Base-by-base conservation (phyloP, 2,329 filamentous ascomycete genomes). In the Fusarium buxicola region DNA sequence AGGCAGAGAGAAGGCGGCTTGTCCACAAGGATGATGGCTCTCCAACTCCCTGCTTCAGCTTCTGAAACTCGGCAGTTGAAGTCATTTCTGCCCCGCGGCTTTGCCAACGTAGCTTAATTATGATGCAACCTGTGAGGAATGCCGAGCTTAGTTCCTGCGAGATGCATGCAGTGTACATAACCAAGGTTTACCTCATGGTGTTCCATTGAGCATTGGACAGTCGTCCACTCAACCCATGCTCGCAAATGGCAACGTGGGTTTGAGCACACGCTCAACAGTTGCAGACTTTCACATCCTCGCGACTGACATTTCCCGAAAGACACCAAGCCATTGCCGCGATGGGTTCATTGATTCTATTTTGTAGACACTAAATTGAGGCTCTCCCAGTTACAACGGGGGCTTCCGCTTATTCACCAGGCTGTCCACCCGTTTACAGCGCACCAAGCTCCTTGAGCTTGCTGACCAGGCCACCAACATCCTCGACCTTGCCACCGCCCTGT, bases 391-490 rank as follows among this genome's bases (percentile, higher is more conserved):
- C 41, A 30, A 32, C 15, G 16, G 31, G 16, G 27, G 28, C 32
- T 16, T 15, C 25, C 30, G 38, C 46, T 54, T 38, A 40, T 57
- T 51, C 24, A 41, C 47, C 46, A 40, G 32, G 50, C 28, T 51
- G 43, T 43, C 35, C 34, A 46, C 30, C 28, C 44, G 27, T 63
- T 72, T 86, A 97, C 79, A 97, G 80, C 64, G 94, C 95, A 69
- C 95, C 95, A 66, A 99, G 82, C 82, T 99, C 94, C 86, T 98
- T 98, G 74, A 99, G 82, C 85, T 95, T 97, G 56, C 85, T 79
- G 72, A 99, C 89, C 78, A 99, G 86, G n/a, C 94, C 93, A 78
- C 96, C 93, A 18, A 99, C 95, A 82, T 97, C 91, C 74, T 97
- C 93, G 16, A 99, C 95, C 87, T 98, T 99, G 69, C 92, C 93